Base-by-base conservation (phyloP, 768 basidiomycete genomes). In the Xerocomus brunneocitrinus region DNA sequence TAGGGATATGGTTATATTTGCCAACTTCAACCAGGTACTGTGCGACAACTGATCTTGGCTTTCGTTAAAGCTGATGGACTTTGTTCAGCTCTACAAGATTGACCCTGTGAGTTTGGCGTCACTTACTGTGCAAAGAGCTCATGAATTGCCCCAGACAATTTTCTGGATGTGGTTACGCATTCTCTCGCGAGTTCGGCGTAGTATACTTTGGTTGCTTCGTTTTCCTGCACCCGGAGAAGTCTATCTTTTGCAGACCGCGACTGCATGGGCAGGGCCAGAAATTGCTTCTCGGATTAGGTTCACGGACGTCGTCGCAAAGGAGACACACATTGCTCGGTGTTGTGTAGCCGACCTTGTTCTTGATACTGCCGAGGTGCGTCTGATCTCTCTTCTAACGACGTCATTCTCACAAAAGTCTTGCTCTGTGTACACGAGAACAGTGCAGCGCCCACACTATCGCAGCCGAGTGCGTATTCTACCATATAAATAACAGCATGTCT, bases 381-480 rank as follows among this genome's bases (percentile, higher is more conserved):
- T 19, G 13, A 4, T 16, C 8, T 42, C n/a, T 39, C 13, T 39
- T 27, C 35, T 9, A 13, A 1, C 5, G 31, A 30, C 28, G 30
- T 7, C 38, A 16, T 6, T n/a, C 44, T 55, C 5, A 65, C 19
- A n/a, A 36, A n/a, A 10, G 22, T 14, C 10, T 42, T 5, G 8
- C n/a, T 31, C 1, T 13, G 2, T 9, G 24, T 24, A 36, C 39
- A 24, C 10, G 19, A 48, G 36, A 47, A 57, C 10, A 79, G 78
- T 79, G 79, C 60, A 79, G 76, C 53, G 79, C 79, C 16, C 79
- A 80, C 50, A 80, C 79, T 4, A 73, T 78, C 36, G 75, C 77
- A 12, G 73, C 75, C 12, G 79, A 80, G 76, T 78, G 49, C 49
- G 76, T 64, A 19, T 48, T 13, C 25, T 43, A 3, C 16, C 4